Conservation (phyloP, 2,329 filamentous ascomycete genomes). For the Diaporthe nobilis region DNA sequence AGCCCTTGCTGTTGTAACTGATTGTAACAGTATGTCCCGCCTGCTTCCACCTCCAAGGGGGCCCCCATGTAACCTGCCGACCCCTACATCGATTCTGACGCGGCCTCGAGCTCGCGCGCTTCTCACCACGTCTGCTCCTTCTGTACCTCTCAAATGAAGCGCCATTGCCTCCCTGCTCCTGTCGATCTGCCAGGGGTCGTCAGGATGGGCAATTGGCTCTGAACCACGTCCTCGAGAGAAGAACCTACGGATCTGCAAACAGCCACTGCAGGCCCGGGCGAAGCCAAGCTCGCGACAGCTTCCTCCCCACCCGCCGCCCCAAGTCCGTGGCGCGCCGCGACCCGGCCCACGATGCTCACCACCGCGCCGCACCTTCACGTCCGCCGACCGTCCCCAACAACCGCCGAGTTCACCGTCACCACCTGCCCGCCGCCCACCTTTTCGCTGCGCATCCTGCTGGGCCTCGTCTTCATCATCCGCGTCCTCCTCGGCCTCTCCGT, state of each 20-base stretch:
- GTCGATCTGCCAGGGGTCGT: slow-evolving; percentile 27
- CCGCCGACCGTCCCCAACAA: slow-evolving; percentile 84
- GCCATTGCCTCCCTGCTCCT: slow-evolving; percentile 23
- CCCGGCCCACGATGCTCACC: slow-evolving; percentile 68
- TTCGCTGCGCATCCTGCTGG: slow-evolving; percentile 61
- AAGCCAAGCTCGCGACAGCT: background rate
- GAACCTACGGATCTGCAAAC: slow-evolving; percentile 17
- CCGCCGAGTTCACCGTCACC: slow-evolving; percentile 92
- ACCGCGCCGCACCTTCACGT: slow-evolving; percentile 72
- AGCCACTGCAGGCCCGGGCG: background rate
- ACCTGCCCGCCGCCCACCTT: slow-evolving; percentile 74
- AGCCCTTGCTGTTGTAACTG: background rate
- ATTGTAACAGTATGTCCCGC: background rate
- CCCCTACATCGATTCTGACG: slow-evolving; percentile 8
- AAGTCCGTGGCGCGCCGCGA: slow-evolving; percentile 17
- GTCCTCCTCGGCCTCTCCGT: slow-evolving; percentile 57
- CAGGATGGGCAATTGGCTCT: slow-evolving; percentile 39
- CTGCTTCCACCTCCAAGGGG: background rate
- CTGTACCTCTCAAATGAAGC: background rate
- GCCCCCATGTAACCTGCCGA: slow-evolving; percentile 8
- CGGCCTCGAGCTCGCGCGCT: slow-evolving; percentile 7
- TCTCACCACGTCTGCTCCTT: slow-evolving; percentile 1
- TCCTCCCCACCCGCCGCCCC: background rate
- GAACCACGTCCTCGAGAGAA: slow-evolving; percentile 36
- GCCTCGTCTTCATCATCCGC: slow-evolving; percentile 60